A percentile compares a stretch with the other conserved stretches of the same genome.
phyloP scores from a whole-genome alignment of 2,329 filamentous ascomycete species.

The Fusarium tupiense region DNA sequence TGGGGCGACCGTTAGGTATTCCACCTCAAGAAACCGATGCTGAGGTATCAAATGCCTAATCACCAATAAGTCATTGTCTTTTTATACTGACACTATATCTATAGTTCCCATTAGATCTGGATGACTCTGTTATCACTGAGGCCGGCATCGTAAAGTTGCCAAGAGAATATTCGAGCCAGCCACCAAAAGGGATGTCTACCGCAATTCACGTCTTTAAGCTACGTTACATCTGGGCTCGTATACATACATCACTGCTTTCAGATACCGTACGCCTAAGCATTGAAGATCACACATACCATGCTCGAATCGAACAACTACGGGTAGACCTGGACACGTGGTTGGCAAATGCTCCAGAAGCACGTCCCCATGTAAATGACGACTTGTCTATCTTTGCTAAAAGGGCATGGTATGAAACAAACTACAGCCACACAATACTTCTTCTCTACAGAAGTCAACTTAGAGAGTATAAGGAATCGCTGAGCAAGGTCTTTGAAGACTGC shows the following conservation, averaged over 20 bases:
- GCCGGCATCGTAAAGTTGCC: background rate
- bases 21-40: background rate
- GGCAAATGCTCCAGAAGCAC: background rate
- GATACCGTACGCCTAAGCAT: background rate
- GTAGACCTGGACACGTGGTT: background rate
- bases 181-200: background rate
- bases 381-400: background rate
- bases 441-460: background rate
- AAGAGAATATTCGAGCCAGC: background rate
- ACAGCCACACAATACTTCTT: background rate
- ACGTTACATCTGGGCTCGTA: background rate
- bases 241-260: background rate
- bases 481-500: background rate
- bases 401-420: background rate
- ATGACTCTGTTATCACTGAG: background rate
- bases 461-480: background rate
- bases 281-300: background rate
- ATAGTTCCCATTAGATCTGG: background rate
- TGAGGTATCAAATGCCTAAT: background rate
- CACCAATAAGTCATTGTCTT: rapidly evolving
- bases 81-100: too few species aligned
- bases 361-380: background rate
- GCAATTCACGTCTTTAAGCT: background rate
- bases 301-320: background rate
- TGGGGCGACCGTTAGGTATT: background rate